Evolutionary conservation across 2,329 filamentous ascomycete species (phyloP).

Genomic region (Pezicula carpinea): DNA sequence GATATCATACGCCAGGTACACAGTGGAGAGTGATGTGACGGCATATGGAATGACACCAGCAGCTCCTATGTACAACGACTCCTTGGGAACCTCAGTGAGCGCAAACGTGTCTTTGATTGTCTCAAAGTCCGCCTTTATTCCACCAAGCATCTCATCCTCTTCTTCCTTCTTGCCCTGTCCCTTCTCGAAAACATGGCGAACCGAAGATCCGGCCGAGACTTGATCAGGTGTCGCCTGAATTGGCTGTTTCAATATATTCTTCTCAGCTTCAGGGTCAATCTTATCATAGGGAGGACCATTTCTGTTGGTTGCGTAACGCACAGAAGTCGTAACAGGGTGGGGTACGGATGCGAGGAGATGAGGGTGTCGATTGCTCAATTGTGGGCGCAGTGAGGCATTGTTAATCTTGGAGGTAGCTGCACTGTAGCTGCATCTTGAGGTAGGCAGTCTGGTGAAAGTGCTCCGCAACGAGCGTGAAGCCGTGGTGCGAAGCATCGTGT

Average conservation of each 20-base stretch:
- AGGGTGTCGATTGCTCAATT: slow-evolving; percentile 21
- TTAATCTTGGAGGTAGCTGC: slow-evolving; percentile 20
- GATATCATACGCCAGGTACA: slow-evolving; percentile 79
- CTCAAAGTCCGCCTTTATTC: slow-evolving; percentile 51
- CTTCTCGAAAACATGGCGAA: slow-evolving; percentile 45
- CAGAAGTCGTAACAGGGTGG: slow-evolving; percentile 38
- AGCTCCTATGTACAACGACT: slow-evolving; percentile 64
- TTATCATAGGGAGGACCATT: slow-evolving; percentile 27
- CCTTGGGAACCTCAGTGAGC: slow-evolving; percentile 58
- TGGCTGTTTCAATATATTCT: slow-evolving; percentile 46
- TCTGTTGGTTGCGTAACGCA: slow-evolving; percentile 37
- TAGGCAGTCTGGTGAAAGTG: slow-evolving; percentile 21
- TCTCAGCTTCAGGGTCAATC: slow-evolving; percentile 54
- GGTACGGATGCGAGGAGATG: slow-evolving; percentile 10
- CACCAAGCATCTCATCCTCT: slow-evolving; percentile 48
- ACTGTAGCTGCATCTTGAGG: slow-evolving; percentile 19
- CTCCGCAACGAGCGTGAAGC: slow-evolving; percentile 24
- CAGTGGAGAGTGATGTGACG: slow-evolving; percentile 75
- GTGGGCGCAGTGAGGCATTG: slow-evolving; percentile 12
- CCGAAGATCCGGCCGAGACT: slow-evolving; percentile 55
- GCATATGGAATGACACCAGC: slow-evolving; percentile 83
- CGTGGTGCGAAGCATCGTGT: slow-evolving; percentile 27
- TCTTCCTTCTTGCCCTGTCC: slow-evolving; percentile 21
- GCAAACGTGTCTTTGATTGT: slow-evolving; percentile 67
- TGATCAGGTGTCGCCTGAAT: slow-evolving; percentile 54